Percentiles rank a stretch among this genome's conserved stretches.
Conservation (phyloP, 208 protist species). For the Herpetomonas muscarum region DNA sequence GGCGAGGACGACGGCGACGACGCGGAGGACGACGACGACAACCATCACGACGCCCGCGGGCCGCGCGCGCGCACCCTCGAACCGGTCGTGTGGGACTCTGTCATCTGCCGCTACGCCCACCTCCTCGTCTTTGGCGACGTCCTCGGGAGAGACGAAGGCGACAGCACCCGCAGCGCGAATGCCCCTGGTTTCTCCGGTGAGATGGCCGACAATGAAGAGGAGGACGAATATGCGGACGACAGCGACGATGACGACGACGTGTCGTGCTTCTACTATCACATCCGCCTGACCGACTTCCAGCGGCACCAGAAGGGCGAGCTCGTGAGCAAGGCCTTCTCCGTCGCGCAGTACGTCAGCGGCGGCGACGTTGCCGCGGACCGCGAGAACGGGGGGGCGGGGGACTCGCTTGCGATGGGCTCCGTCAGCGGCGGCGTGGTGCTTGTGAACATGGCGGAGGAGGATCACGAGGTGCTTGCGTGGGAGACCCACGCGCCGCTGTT, state of each 20-base stretch:
- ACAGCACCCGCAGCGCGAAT: background rate
- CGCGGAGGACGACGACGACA: conserved; percentile 5
- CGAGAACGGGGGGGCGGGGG: no score
- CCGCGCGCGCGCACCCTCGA: conserved; percentile 12
- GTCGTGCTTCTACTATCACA: conserved; percentile 30
- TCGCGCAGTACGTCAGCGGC: conserved; percentile 38
- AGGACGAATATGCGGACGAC: background rate
- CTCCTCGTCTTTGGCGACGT: conserved; percentile 75
- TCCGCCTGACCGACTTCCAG: conserved; percentile 76
- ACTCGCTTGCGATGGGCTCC: background rate
- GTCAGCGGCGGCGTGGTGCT: conserved; percentile 17
- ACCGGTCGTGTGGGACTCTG: conserved; percentile 67
- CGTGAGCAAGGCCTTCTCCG: conserved; percentile 48
- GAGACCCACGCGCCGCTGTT: conserved; percentile 19
- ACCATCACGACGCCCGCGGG: background rate
- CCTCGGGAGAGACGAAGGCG: conserved; percentile 5
- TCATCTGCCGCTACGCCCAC: conserved; percentile 62
- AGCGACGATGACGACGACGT: background rate
- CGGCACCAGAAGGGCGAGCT: conserved; percentile 52
- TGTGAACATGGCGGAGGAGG: conserved; percentile 35
- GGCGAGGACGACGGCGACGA: conserved; percentile 8
- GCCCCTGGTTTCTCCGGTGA: background rate
- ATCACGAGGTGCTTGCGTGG: conserved; percentile 70
- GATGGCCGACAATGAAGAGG: background rate
- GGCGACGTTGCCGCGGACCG: background rate